phyloP scores from a whole-genome alignment of 805 yeast species.

The Yueomyces sp. region DNA sequence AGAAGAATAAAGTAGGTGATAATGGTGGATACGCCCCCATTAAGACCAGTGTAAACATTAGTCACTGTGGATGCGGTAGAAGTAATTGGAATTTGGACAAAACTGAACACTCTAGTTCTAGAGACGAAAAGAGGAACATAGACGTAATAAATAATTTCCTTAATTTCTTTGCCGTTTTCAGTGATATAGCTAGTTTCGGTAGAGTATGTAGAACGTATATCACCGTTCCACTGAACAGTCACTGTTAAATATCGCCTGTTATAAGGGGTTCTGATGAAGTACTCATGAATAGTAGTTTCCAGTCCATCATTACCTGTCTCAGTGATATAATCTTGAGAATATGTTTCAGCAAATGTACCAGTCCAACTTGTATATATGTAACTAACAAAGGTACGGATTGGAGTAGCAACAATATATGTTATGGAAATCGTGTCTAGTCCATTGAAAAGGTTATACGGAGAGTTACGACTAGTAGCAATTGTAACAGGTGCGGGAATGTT shows the following conservation, averaged over 20 bases:
- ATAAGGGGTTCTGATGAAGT: neutral
- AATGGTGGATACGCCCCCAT: neutral
- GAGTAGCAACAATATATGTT: too few relatives aligned
- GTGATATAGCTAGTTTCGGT: neutral
- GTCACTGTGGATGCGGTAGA: slow-evolving; percentile 1
- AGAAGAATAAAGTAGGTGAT: too few relatives aligned
- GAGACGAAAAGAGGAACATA: slow-evolving; percentile 1
- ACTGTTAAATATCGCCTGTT: neutral
- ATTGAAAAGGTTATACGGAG: neutral
- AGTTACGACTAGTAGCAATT: neutral
- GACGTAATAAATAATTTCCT: slow-evolving; percentile 1
- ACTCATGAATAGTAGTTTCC: neutral
- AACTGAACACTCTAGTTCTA: neutral
- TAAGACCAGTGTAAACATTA: neutral
- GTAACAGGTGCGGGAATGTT: neutral
- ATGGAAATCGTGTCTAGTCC: neutral
- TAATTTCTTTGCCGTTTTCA: slow-evolving; percentile 1
- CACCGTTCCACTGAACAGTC: neutral
- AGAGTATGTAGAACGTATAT: neutral
- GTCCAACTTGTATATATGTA: neutral
- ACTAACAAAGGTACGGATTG: too few relatives aligned
- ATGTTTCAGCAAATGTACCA: neutral
- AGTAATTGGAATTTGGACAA: neutral
- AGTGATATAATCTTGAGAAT: neutral
- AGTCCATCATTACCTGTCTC: neutral